Percentiles rank a stretch among this genome's conserved stretches.
Conservation (phyloP, 1,284 basidiomycete genomes). For the Ceratobasidium sp. region DNA sequence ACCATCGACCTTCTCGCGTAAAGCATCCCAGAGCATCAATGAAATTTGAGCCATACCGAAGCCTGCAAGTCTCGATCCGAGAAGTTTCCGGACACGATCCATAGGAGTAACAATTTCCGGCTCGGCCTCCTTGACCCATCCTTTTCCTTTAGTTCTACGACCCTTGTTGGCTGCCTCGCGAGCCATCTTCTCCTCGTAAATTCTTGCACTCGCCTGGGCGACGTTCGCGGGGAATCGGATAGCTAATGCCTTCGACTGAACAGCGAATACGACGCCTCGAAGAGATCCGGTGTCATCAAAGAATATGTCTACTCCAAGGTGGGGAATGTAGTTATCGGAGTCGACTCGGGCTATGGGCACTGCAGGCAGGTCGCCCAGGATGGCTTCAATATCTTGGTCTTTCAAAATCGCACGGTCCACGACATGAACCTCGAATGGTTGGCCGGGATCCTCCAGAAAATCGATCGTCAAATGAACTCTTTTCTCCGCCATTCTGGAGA, state of each 20-base stretch:
- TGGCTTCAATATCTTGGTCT: slow-evolving; percentile 5
- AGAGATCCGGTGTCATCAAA: slow-evolving; percentile 5
- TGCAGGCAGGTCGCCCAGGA: not conserved
- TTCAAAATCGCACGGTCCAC: slow-evolving; percentile 18
- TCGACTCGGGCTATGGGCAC: not conserved
- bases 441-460: not conserved
- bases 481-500: no score
- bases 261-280: slow-evolving; percentile 15
- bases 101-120: not conserved
- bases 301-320: slow-evolving; percentile 27
- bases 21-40: slow-evolving; percentile 19
- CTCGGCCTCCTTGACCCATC: not conserved
- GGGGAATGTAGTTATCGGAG: not conserved
- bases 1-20: slow-evolving; percentile 17
- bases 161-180: not conserved
- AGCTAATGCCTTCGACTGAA: not conserved
- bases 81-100: not conserved
- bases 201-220: slow-evolving; percentile 8
- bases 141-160: not conserved
- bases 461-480: no score
- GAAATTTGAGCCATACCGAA: slow-evolving; percentile 35
- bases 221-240: slow-evolving; percentile 8
- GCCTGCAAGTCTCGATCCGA: slow-evolving; percentile 17
- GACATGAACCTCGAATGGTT: not conserved
- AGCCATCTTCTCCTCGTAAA: slow-evolving; percentile 12